phyloP scores from a whole-genome alignment of 306 rosid species.

The Benincasa hispida region DNA sequence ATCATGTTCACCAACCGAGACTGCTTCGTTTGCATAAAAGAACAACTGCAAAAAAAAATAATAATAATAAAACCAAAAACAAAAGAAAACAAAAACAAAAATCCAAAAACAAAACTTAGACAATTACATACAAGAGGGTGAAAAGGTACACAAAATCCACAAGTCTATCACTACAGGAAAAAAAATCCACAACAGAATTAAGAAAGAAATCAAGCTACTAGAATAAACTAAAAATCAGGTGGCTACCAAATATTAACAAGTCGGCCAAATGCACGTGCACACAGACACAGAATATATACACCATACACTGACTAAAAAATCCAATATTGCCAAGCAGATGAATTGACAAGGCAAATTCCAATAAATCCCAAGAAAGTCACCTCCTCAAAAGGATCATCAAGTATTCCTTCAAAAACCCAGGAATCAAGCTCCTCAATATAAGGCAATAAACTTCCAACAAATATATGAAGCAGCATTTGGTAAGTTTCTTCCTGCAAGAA shows the following conservation, averaged over 20 bases:
- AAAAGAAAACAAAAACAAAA: no score
- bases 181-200: not conserved
- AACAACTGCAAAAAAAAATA: slow-evolving; percentile 49
- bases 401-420: slow-evolving; percentile 97
- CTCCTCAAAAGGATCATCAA: slow-evolving; percentile 92
- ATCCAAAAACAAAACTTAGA: not conserved
- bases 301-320: not conserved
- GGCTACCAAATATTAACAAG: not conserved
- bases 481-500: slow-evolving; percentile 73
- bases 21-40: slow-evolving; percentile 56
- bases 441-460: slow-evolving; percentile 79
- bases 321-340: not conserved
- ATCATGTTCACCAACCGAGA: slow-evolving; percentile 66
- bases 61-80: no score
- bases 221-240: not conserved
- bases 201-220: not conserved
- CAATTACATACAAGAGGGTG: not conserved
- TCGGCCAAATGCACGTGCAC: not conserved
- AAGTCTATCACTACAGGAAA: not conserved
- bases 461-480: slow-evolving; percentile 69
- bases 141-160: not conserved
- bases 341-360: not conserved
- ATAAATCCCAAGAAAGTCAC: slow-evolving; percentile 30
- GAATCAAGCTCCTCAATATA: slow-evolving; percentile 90
- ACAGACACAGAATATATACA: not conserved